phyloP scores from a whole-genome alignment of 176 grass and related monocot genomes.

The Guadua angustifolia region DNA sequence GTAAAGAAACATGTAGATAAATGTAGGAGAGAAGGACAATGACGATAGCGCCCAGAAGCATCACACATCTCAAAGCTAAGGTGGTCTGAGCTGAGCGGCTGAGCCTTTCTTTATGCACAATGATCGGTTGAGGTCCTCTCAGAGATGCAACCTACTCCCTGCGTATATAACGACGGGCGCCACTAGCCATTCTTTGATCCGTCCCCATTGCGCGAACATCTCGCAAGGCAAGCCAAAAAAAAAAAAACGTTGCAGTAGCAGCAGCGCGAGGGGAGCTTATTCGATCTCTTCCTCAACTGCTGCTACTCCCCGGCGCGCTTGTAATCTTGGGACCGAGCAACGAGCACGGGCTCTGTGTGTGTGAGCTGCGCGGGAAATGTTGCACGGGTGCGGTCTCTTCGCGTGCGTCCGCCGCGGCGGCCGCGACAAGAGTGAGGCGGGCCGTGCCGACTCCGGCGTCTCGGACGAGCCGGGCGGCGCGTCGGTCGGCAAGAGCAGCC shows the following conservation, averaged over 20 bases:
- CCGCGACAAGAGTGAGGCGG: conserved; percentile 12
- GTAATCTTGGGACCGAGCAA: background rate
- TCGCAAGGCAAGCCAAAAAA: background rate
- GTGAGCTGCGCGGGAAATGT: conserved; percentile 5
- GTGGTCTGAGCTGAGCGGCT: background rate
- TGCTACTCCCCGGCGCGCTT: background rate
- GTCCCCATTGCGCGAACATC: background rate
- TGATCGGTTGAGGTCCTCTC: conserved; percentile 29
- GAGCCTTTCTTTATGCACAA: conserved; percentile 9
- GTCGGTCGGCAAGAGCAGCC: conserved; percentile 13
- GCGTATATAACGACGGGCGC: conserved; percentile 33
- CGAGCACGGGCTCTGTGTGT: conserved; percentile 3
- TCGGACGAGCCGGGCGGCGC: conserved; percentile 47
- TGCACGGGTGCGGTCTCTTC: conserved; percentile 47
- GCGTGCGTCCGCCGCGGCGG: conserved; percentile 32
- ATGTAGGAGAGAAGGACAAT: background rate
- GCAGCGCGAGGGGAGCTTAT: background rate
- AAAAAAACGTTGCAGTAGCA: background rate
- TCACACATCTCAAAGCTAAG: conserved; percentile 18
- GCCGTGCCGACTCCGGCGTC: conserved; percentile 44
- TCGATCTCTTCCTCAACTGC: background rate
- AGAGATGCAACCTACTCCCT: background rate
- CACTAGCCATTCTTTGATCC: conserved; percentile 28
- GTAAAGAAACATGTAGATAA: background rate
- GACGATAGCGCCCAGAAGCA: conserved; percentile 21